These are phyloP conservation scores for Yamadazyma insecticola DNA, from an alignment of 805 yeast species.

Conservation along the genomic window DNA sequence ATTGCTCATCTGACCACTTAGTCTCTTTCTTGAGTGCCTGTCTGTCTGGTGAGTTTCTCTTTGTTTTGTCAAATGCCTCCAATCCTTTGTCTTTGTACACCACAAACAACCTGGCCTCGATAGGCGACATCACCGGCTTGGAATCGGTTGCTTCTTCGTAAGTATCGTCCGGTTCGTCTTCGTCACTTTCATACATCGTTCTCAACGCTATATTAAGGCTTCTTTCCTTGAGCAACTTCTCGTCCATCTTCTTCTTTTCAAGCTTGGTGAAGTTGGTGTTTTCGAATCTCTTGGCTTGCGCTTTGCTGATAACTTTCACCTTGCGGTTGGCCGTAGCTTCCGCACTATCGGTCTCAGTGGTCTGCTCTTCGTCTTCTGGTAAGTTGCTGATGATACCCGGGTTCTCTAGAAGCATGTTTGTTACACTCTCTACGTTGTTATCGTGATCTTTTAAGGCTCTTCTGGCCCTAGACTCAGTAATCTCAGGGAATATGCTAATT, in stretches of 20 bases:
- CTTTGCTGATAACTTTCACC: no score
- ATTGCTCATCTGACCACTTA: constrained; percentile 82
- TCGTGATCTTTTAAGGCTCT: constrained; percentile 47
- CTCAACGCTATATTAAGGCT: constrained; percentile 58
- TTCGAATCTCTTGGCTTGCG: not conserved
- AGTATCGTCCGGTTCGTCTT: constrained; percentile 83
- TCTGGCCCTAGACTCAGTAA: constrained; percentile 44
- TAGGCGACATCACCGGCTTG: not conserved
- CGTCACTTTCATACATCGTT: constrained; percentile 67
- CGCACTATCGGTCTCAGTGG: not conserved
- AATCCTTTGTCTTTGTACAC: constrained; percentile 47
- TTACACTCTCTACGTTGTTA: constrained; percentile 52
- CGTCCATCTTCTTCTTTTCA: constrained; percentile 4
- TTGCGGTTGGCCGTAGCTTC: not conserved
- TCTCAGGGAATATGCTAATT: constrained; percentile 54
- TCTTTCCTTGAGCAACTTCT: constrained; percentile 41
- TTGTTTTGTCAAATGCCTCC: constrained; percentile 32
- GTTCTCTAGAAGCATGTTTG: constrained; percentile 58
- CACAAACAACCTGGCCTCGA: constrained; percentile 39
- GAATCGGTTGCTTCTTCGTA: constrained; percentile 12
- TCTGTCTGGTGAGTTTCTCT: constrained; percentile 51
- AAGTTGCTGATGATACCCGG: constrained; percentile 41
- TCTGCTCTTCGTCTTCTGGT: constrained; percentile 2
- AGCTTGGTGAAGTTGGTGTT: constrained; percentile 1
- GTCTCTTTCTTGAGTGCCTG: constrained; percentile 41